Evolutionary conservation across 176 grass and related monocot species (phyloP).

Genomic region (bread wheat (Triticum aestivum)): DNA sequence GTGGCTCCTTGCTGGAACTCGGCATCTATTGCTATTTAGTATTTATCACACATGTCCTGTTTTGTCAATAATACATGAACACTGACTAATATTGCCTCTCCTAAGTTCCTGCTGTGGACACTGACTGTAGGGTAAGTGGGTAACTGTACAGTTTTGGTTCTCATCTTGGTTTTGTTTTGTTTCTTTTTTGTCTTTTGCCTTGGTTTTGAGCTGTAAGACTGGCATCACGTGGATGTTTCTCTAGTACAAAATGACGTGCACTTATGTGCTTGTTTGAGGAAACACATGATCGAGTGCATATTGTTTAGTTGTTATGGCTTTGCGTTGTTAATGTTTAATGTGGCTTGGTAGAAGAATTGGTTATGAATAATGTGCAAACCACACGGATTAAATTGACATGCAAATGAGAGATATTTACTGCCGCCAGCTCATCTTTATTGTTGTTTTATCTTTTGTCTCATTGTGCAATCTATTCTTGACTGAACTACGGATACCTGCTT

Average conservation of each 20-base stretch:
- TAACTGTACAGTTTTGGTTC: background rate
- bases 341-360: constrained; percentile 11
- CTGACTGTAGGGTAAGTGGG: background rate
- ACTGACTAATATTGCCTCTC: background rate
- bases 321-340: background rate
- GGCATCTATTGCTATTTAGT: background rate
- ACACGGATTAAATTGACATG: background rate
- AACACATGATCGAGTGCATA: background rate
- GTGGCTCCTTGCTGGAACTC: background rate
- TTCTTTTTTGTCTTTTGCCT: background rate
- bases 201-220: background rate
- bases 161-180: background rate
- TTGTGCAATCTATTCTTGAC: constrained; percentile 27
- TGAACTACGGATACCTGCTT: constrained; percentile 18
- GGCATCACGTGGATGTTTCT: background rate
- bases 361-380: background rate
- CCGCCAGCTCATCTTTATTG: background rate
- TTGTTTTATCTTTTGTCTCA: constrained; percentile 10
- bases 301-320: background rate
- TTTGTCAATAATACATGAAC: background rate
- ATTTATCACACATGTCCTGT: background rate
- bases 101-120: background rate
- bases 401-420: background rate
- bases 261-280: background rate
- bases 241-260: background rate